phyloP scores from a whole-genome alignment of 345 rosid genomes.

The Aethionema arabicum region DNA sequence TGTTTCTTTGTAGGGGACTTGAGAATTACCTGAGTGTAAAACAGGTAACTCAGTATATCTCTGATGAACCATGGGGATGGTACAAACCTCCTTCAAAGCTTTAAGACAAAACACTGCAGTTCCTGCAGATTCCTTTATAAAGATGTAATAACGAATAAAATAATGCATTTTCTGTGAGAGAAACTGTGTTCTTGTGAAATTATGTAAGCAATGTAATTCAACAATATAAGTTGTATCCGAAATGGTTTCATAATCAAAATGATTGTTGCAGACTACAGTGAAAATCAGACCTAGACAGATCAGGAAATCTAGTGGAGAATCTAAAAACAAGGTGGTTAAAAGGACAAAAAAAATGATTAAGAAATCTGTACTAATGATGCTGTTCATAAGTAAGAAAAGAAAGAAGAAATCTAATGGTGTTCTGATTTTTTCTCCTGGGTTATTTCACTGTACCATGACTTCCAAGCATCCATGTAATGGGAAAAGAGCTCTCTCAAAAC shows the following conservation, averaged over 20 bases:
- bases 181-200: not conserved
- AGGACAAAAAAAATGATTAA: conserved; percentile 5
- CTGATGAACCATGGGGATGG: conserved; percentile 94
- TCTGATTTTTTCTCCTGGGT: conserved; percentile 46
- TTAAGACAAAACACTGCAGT: conserved; percentile 32
- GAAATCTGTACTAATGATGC: not conserved
- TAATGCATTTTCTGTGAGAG: not conserved
- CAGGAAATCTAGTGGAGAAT: conserved; percentile 16
- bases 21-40: conserved; percentile 88
- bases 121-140: not conserved
- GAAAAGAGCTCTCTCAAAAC: conserved; percentile 77
- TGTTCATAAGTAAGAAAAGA: conserved; percentile 1
- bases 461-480: conserved; percentile 93
- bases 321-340: conserved; percentile 21
- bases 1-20: conserved; percentile 63
- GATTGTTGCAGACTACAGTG: conserved; percentile 21
- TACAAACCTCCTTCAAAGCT: conserved; percentile 75
- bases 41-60: conserved; percentile 79
- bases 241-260: conserved; percentile 7
- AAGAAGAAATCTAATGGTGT: conserved; percentile 28
- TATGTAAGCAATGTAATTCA: not conserved
- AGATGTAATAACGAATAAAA: conserved; percentile 2
- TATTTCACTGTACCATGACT: conserved; percentile 78
- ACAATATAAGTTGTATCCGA: conserved; percentile 17
- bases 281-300: conserved; percentile 22